A percentile compares a stretch with the other conserved stretches of the same genome.
Evolutionary conservation across 805 yeast genomes (phyloP).

Genomic region (Candida caryicola): DNA sequence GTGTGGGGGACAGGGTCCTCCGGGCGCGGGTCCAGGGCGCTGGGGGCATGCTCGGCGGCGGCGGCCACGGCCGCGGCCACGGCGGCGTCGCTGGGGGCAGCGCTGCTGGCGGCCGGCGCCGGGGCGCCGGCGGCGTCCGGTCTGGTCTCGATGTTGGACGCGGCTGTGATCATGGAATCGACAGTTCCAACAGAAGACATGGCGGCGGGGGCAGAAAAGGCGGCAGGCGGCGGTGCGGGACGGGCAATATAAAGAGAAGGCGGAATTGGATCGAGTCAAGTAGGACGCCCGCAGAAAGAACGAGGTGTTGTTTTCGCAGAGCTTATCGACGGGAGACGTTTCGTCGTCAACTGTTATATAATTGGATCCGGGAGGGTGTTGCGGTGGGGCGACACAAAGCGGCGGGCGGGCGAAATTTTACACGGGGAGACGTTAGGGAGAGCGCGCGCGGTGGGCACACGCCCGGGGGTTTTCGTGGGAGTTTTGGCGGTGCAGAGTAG

Average conservation of each 20-base stretch:
- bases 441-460: too few relatives aligned
- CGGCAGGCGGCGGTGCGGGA: slow-evolving; percentile 1
- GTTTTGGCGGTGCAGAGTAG: too few relatives aligned
- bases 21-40: neutral
- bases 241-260: slow-evolving; percentile 1
- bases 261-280: too few relatives aligned
- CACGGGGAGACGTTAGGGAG: too few relatives aligned
- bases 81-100: neutral
- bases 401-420: too few relatives aligned
- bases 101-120: neutral
- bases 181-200: slow-evolving; percentile 14
- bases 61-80: neutral
- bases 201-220: neutral
- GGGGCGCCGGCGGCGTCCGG: neutral
- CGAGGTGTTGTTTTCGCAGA: neutral
- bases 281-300: too few relatives aligned
- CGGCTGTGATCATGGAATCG: slow-evolving; percentile 11
- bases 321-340: neutral
- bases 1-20: too few relatives aligned
- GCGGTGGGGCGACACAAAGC: too few relatives aligned
- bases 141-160: slow-evolving; percentile 2
- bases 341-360: neutral
- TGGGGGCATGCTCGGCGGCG: neutral
- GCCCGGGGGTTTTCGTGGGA: too few relatives aligned
- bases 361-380: neutral